phyloP scores from a whole-genome alignment of 768 basidiomycete genomes.

The Panaeolus cyanescens region DNA sequence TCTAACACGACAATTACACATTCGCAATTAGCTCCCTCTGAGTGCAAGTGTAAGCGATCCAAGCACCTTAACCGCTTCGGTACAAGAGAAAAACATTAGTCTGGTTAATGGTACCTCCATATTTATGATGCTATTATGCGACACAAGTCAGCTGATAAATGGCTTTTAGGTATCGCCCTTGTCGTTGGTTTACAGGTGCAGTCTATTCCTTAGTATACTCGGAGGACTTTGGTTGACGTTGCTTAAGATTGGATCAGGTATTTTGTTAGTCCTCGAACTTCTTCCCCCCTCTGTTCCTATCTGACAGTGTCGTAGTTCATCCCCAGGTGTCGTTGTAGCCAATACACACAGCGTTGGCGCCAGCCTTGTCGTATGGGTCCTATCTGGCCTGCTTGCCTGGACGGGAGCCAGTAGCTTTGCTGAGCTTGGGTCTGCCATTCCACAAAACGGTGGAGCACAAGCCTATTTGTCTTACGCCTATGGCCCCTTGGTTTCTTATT shows the following conservation, averaged over 20 bases:
- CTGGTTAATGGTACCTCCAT: constrained; percentile 67
- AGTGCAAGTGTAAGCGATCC: constrained; percentile 77
- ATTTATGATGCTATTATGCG: background rate
- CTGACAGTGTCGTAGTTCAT: constrained; percentile 55
- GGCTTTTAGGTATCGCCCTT: constrained; percentile 73
- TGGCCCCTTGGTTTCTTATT: constrained; percentile 82
- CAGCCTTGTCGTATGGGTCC: constrained; percentile 83
- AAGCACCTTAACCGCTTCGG: constrained; percentile 47
- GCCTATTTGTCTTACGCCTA: constrained; percentile 90
- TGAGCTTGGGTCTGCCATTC: constrained; percentile 88
- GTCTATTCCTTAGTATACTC: background rate
- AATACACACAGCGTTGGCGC: constrained; percentile 90
- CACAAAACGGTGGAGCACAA: constrained; percentile 71
- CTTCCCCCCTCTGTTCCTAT: background rate
- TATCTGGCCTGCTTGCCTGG: constrained; percentile 86
- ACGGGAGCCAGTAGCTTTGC: constrained; percentile 95
- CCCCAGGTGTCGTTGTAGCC: constrained; percentile 89
- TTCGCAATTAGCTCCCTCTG: constrained; percentile 54
- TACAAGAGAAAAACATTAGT: constrained; percentile 71
- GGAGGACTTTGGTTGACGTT: background rate
- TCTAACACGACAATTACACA: background rate
- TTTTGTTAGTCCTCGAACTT: constrained; percentile 62
- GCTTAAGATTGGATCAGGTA: constrained; percentile 83
- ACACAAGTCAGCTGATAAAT: background rate
- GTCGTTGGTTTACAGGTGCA: constrained; percentile 79